phyloP scores from a whole-genome alignment of 78 protist genomes.

The Speleostelium caveatum region DNA sequence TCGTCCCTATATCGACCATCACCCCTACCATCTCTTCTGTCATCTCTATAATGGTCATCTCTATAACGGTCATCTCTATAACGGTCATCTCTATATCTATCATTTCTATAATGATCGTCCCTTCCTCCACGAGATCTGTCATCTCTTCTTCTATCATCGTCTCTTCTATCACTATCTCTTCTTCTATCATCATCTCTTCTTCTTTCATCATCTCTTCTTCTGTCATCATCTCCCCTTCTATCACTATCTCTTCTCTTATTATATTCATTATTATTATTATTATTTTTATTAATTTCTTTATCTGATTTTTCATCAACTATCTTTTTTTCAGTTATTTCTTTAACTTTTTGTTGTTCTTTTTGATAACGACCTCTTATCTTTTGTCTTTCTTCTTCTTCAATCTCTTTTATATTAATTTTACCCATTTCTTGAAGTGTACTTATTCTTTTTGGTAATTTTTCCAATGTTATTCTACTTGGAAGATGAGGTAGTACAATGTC shows the following conservation, averaged over 20 bases:
- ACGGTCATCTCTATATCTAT: background rate
- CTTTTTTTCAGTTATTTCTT: background rate
- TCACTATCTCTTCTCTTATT: background rate
- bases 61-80: constrained; percentile 22
- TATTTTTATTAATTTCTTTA: background rate
- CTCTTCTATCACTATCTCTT: too few relatives aligned
- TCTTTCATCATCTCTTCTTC: constrained; percentile 3
- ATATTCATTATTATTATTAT: background rate
- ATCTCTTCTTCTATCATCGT: background rate
- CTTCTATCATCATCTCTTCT: background rate
- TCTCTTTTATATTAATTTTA: constrained; percentile 11
- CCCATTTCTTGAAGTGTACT: constrained; percentile 70
- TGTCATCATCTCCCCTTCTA: background rate
- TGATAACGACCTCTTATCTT: background rate
- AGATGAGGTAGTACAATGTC: constrained; percentile 93
- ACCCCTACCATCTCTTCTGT: background rate
- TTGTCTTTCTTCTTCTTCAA: constrained; percentile 18
- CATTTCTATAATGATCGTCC: background rate
- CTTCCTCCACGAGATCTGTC: background rate
- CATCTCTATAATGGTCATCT: background rate
- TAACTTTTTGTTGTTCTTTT: background rate
- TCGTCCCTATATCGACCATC: constrained; percentile 32
- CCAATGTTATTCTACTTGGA: constrained; percentile 68
- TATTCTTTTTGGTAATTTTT: constrained; percentile 58
- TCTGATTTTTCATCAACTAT: constrained; percentile 4